Evolutionary conservation across 1,284 basidiomycete genomes (phyloP).

Genomic region (Fereydounia khargensis): DNA sequence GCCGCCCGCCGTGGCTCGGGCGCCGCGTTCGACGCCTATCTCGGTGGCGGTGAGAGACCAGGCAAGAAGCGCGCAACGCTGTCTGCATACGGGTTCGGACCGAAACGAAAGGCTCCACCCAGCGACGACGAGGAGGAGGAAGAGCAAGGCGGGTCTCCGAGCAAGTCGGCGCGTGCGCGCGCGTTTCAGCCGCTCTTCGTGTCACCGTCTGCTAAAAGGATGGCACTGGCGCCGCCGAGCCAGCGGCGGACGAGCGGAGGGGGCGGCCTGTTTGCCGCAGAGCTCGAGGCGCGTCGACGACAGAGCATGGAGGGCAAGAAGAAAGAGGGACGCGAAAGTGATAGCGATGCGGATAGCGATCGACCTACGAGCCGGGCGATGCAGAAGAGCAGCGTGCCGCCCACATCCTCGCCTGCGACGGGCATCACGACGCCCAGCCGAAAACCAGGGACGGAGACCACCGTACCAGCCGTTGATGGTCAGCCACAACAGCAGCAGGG

Average conservation of each 20-base stretch:
- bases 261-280: slow-evolving; percentile 21
- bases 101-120: neutral
- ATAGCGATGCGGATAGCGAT: neutral
- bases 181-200: slow-evolving; percentile 23
- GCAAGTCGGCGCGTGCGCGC: slow-evolving; percentile 4
- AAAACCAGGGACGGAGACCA: neutral
- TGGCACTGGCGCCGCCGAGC: neutral
- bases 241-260: neutral
- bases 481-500: neutral
- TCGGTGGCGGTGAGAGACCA: no score
- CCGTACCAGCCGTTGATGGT: neutral
- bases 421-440: neutral
- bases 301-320: slow-evolving; percentile 8
- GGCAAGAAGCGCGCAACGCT: neutral
- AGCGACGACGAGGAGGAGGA: neutral
- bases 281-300: slow-evolving; percentile 6
- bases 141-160: slow-evolving; percentile 9
- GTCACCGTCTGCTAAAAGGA: slow-evolving; percentile 11
- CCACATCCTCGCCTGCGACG: neutral
- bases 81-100: slow-evolving; percentile 12
- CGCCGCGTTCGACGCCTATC: neutral
- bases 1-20: neutral
- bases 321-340: slow-evolving; percentile 3
- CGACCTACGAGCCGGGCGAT: neutral
- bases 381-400: neutral